Conservation (phyloP, 83 land plant species). For the Picea engelmannii region DNA sequence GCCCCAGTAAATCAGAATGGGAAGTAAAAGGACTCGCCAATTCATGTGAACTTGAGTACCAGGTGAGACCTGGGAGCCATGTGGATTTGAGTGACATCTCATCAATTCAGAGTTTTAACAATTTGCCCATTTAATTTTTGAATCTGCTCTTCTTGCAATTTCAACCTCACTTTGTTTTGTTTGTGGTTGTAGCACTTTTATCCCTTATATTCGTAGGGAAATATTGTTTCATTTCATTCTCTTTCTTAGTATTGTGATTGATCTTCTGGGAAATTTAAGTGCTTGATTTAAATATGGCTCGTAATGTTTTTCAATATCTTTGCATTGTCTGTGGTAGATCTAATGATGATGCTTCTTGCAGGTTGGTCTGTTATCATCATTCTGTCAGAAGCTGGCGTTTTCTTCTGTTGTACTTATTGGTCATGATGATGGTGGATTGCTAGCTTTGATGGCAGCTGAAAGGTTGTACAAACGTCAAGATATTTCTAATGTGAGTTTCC, state of each 20-base stretch:
- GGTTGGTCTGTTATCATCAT: conserved; percentile 37
- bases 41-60: conserved; percentile 22
- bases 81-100: background rate
- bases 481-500: conserved; percentile 19
- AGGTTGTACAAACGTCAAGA: conserved; percentile 22
- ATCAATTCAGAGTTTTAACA: background rate
- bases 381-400: conserved; percentile 36
- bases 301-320: background rate
- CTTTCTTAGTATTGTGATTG: background rate
- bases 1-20: conserved; percentile 39
- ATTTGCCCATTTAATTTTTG: background rate
- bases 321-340: background rate
- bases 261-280: conserved; percentile 4
- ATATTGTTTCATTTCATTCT: background rate
- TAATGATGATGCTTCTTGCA: conserved; percentile 13
- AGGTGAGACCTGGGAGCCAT: conserved; percentile 3
- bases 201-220: background rate
- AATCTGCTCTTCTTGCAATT: background rate
- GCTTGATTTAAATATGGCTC: background rate
- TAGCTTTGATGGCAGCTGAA: conserved; percentile 41
- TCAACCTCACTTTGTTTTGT: background rate
- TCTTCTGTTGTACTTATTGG: conserved; percentile 34
- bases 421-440: conserved; percentile 43
- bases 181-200: background rate
- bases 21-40: conserved; percentile 34